phyloP scores from a whole-genome alignment of 352 stramenopile species.

The Phytophthora aleatoria region DNA sequence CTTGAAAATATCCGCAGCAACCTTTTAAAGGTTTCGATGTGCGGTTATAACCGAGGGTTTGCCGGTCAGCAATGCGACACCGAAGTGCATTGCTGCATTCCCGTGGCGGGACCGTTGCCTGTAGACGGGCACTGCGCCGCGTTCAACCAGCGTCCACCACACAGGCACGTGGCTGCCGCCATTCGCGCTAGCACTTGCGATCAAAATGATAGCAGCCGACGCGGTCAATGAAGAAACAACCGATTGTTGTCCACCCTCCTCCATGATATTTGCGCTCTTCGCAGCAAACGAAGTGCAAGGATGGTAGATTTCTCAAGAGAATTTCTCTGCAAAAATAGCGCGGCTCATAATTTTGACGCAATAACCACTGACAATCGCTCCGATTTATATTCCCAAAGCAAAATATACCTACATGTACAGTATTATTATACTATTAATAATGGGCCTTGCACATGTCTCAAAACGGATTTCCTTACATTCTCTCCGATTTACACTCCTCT shows the following conservation, averaged over 20 bases:
- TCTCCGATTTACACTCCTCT: too few relatives aligned
- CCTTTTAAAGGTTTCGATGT: neutral
- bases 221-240: neutral
- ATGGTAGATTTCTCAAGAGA: conserved; percentile 4
- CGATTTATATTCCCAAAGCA: neutral
- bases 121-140: conserved; percentile 1
- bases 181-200: neutral
- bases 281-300: neutral
- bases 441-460: too few relatives aligned
- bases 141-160: conserved; percentile 6
- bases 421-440: too few relatives aligned
- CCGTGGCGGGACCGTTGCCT: neutral
- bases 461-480: too few relatives aligned
- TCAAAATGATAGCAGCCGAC: conserved; percentile 20
- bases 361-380: neutral
- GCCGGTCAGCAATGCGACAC: neutral
- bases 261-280: neutral
- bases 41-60: neutral
- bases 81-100: conserved; percentile 1
- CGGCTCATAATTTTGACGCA: neutral
- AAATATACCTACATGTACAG: too few relatives aligned
- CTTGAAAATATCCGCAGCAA: conserved; percentile 1
- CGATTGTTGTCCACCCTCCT: neutral
- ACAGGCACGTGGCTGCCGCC: neutral
- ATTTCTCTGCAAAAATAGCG: conserved; percentile 18